A percentile compares a stretch with the other conserved stretches of the same genome.
Conservation (phyloP, 345 rosid species). For the sweet orange (Citrus sinensis) region DNA sequence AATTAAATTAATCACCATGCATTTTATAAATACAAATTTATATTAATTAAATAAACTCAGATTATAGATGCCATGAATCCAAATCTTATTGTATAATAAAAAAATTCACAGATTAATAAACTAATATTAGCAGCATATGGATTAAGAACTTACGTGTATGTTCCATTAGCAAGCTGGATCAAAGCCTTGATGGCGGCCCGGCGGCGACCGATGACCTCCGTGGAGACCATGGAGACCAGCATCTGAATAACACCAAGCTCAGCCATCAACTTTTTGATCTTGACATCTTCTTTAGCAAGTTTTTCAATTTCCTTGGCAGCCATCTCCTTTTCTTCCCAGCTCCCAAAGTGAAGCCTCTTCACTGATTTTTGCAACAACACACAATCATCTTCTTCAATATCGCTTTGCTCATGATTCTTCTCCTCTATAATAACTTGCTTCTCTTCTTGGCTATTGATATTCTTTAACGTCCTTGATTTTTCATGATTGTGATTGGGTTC, state of each 20-base stretch:
- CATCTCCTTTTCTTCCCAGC: slow-evolving; percentile 62
- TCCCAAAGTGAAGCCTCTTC: slow-evolving; percentile 83
- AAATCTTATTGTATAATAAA: no score
- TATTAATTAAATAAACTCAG: background rate
- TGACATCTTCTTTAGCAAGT: slow-evolving; percentile 57
- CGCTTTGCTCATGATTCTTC: slow-evolving; percentile 1
- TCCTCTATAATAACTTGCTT: background rate
- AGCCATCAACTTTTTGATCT: slow-evolving; percentile 61
- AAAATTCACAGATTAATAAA: no score
- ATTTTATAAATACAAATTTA: no score
- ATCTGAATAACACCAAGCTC: slow-evolving; percentile 83
- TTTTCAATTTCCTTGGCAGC: slow-evolving; percentile 65
- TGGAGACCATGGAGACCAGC: slow-evolving; percentile 65
- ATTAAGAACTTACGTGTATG: slow-evolving; percentile 56
- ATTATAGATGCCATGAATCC: no score
- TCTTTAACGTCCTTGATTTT: slow-evolving; percentile 3
- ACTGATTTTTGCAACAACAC: slow-evolving; percentile 68
- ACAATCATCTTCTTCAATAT: slow-evolving; percentile 26
- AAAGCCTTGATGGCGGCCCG: slow-evolving; percentile 64
- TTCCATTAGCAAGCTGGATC: slow-evolving; percentile 78
- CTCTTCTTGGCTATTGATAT: background rate
- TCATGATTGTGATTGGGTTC: slow-evolving; percentile 14
- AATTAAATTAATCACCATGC: background rate
- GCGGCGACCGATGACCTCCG: slow-evolving; percentile 41
- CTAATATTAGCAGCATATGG: no score